Conservation (phyloP, 2,329 filamentous ascomycete species). For the Penicillium sp. region DNA sequence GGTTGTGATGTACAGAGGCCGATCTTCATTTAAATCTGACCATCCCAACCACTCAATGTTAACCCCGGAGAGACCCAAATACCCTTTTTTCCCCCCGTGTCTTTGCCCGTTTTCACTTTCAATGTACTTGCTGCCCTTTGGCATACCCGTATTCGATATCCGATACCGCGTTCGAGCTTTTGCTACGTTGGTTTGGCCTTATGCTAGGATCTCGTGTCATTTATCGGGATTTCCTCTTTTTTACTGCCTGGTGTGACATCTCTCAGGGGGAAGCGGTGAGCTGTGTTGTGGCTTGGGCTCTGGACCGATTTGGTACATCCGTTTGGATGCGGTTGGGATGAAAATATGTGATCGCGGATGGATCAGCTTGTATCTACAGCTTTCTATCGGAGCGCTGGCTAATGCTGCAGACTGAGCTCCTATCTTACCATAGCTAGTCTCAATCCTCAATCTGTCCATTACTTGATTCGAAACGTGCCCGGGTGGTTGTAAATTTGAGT, state of each 20-base stretch:
- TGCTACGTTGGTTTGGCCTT: constrained; percentile 16
- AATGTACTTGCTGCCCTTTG: constrained; percentile 20
- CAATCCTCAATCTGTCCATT: constrained; percentile 13
- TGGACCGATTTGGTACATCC: neutral
- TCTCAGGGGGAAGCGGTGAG: constrained; percentile 8
- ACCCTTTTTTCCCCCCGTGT: constrained; percentile 5
- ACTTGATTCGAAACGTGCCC: constrained; percentile 3
- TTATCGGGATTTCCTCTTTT: constrained; percentile 1
- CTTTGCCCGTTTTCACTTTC: neutral
- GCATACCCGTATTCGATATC: constrained; percentile 12
- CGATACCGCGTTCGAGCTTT: constrained; percentile 12
- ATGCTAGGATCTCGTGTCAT: constrained; percentile 12
- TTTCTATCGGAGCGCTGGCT: neutral
- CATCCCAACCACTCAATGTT: constrained; percentile 15
- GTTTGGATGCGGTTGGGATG: neutral
- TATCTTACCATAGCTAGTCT: constrained; percentile 9
- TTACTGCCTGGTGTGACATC: constrained; percentile 9
- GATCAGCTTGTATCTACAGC: constrained; percentile 9
- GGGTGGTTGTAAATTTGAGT: neutral
- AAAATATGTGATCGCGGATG: constrained; percentile 3
- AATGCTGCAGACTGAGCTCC: constrained; percentile 2
- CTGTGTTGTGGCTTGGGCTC: constrained; percentile 6
- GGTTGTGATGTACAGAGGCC: constrained; percentile 8
- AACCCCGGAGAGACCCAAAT: constrained; percentile 20
- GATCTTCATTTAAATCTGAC: constrained; percentile 6